Evolutionary conservation across 129 eudicot genomes (phyloP).

Genomic region (Saposhnikovia divaricata): DNA sequence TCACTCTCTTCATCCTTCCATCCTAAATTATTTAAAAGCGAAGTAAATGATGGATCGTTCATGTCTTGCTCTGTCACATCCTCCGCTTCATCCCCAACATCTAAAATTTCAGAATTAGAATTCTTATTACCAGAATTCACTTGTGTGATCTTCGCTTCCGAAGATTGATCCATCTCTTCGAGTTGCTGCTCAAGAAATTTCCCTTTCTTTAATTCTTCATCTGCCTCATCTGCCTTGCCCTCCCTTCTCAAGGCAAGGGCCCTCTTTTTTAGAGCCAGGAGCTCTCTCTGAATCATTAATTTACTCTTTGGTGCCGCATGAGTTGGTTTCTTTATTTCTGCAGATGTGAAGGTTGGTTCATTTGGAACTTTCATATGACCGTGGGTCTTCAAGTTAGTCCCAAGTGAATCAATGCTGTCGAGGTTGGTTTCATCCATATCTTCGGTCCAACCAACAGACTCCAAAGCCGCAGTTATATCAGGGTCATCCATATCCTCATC

Average conservation of each 20-base stretch:
- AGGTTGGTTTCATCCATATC: conserved; percentile 32
- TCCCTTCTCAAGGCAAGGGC: conserved; percentile 82
- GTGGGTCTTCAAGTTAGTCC: conserved; percentile 7
- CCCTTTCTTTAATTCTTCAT: conserved; percentile 68
- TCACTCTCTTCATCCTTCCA: conserved; percentile 68
- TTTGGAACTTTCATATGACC: neutral
- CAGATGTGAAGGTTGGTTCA: neutral
- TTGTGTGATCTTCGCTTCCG: conserved; percentile 23
- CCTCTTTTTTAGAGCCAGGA: conserved; percentile 72
- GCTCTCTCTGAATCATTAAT: conserved; percentile 63
- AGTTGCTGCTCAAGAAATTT: conserved; percentile 84
- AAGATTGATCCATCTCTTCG: conserved; percentile 58
- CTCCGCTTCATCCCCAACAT: conserved; percentile 42
- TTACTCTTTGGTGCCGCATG: conserved; percentile 44
- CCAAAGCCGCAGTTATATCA: conserved; percentile 67
- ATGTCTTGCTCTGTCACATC: conserved; percentile 85
- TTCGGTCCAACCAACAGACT: conserved; percentile 87
- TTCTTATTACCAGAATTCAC: conserved; percentile 12
- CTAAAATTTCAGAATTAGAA: conserved; percentile 23
- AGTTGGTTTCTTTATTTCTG: conserved; percentile 3
- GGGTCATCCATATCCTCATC: conserved; percentile 87
- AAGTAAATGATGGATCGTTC: conserved; percentile 75
- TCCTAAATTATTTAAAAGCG: conserved; percentile 65
- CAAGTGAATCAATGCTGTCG: conserved; percentile 24
- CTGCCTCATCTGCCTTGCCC: conserved; percentile 76